Evolutionary conservation across 2,329 filamentous ascomycete species (phyloP), one percentile per base, ranked within the genome.

Genomic region (Talaromyces sp.): DNA sequence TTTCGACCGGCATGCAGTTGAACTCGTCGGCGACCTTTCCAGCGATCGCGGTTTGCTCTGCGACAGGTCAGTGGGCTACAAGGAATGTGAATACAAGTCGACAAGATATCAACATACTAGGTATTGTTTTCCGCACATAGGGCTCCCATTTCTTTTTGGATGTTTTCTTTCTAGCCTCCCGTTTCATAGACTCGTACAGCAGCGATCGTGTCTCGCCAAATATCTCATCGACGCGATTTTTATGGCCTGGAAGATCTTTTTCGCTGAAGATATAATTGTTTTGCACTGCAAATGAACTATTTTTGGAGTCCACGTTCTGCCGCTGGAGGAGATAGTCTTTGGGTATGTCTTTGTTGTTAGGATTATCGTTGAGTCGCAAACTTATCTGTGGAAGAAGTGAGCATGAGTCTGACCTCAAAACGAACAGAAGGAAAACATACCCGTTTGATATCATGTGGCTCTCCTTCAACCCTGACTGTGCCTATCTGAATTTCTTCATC

Each of bases 231-330:
- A 75, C 70, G 19, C 76, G 76, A 53, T 78, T 78, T 63, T 82
- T 82, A 77, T 87, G 92, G 41, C 90, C 90, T 0, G 92, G 90
- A 24, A 96, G 83, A 70, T 98, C 91, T 73, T 96, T 92, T 76
- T 99, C 95, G 46, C 89, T 92, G 71, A 99, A 99, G 60, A 98
- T 81, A 72, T 89, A 96, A 21, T 92, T 95, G 75, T 96, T 97
- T 69, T 85, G 86, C 35, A 93, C 86, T 59, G 74, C 68, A 61
- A 75, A 74, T 9, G 71, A 69, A 31, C 72, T 67, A 41, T 70
- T 70, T 62, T 74, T 73, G 10, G 76, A 62, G n/a, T 84, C 77
- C 49, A 80, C 73, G 46, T 86, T 83, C 26, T 84, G 87, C 53
- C 91, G 82, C 53, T 91, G 87, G 61, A 98, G 79, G 66, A 91